Conservation (phyloP, 2,329 filamentous ascomycete genomes). For the Pseudonectria buxi region DNA sequence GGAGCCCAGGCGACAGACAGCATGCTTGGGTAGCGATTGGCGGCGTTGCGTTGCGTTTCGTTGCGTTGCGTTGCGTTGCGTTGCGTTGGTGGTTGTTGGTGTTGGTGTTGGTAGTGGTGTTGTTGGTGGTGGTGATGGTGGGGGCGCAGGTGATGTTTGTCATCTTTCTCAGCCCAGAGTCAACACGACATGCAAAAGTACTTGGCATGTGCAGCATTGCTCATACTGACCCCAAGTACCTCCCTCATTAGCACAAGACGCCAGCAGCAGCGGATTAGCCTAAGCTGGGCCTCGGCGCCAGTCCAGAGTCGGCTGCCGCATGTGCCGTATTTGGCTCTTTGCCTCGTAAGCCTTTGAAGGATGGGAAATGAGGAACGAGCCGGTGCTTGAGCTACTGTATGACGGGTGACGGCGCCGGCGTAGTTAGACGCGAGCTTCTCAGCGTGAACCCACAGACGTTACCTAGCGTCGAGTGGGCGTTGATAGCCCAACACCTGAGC, state of each 20-base stretch:
- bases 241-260: no score
- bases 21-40: slow-evolving; percentile 9
- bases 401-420: slow-evolving; percentile 9
- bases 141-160: no score
- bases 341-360: slow-evolving; percentile 16
- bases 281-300: no score
- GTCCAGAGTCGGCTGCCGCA: slow-evolving; percentile 15
- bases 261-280: no score
- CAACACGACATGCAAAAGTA: no score
- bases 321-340: no score
- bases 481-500: no score
- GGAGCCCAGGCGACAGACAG: slow-evolving; percentile 10
- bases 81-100: no score
- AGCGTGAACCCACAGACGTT: neutral
- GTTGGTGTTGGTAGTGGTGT: neutral
- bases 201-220: no score
- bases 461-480: neutral
- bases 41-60: slow-evolving; percentile 13
- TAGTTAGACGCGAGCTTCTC: neutral
- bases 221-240: no score
- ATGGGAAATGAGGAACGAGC: slow-evolving; percentile 17
- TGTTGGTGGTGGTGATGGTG: neutral
- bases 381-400: slow-evolving; percentile 10
- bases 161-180: no score
- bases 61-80: slow-evolving; percentile 8